Percentiles rank a stretch among this genome's conserved stretches.
These are phyloP conservation scores for Phialophora chinensis DNA, from an alignment of 2,329 filamentous ascomycete genomes.

Conservation along the genomic window DNA sequence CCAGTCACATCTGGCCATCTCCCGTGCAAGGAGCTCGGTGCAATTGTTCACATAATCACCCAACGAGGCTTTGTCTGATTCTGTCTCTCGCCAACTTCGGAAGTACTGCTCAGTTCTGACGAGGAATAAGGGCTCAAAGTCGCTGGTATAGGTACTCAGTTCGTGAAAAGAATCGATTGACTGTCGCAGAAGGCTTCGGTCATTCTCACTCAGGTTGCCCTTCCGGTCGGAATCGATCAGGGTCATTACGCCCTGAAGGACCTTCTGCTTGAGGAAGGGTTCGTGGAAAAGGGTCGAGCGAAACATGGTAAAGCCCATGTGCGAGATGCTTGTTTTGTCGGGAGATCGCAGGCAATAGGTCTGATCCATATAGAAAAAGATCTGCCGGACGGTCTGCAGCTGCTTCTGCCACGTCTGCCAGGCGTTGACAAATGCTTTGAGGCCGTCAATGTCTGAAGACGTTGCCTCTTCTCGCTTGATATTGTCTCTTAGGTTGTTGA, in stretches of 20 bases:
- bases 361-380: conserved; percentile 93
- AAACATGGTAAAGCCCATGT: conserved; percentile 80
- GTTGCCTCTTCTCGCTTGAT: conserved; percentile 63
- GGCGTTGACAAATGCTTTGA: conserved; percentile 64
- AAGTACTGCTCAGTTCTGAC: conserved; percentile 72
- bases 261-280: conserved; percentile 57
- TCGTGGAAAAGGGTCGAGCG: conserved; percentile 65
- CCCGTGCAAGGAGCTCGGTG: conserved; percentile 70
- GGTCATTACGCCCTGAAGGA: conserved; percentile 74
- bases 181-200: conserved; percentile 71
- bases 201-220: conserved; percentile 58
- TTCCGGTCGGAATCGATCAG: conserved; percentile 75
- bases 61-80: conserved; percentile 66
- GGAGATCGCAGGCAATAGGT: conserved; percentile 81
- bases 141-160: conserved; percentile 77
- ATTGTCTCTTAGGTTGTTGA: conserved; percentile 62
- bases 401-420: conserved; percentile 84
- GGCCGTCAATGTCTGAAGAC: conserved; percentile 66
- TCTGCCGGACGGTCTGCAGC: conserved; percentile 78
- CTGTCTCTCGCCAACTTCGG: conserved; percentile 69
- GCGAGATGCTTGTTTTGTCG: conserved; percentile 73
- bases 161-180: conserved; percentile 83
- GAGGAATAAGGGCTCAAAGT: conserved; percentile 80
- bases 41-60: conserved; percentile 77
- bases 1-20: conserved; percentile 76